A percentile compares a stretch with the other conserved stretches of the same genome.
Evolutionary conservation across 2,329 filamentous ascomycete species (phyloP).

Genomic region (Elsinoe batatas): DNA sequence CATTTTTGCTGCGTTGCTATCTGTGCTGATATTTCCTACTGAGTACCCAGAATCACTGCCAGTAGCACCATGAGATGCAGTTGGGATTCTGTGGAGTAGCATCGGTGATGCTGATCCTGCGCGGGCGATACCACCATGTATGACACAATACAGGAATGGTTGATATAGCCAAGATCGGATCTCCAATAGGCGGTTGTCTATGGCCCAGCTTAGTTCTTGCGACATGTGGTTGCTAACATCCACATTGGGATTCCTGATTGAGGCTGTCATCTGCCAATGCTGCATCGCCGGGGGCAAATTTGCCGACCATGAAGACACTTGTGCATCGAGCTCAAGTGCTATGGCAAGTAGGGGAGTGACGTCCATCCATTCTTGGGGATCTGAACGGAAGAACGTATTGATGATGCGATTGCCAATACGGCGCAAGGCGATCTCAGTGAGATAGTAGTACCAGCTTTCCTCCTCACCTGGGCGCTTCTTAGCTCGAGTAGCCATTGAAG

Average conservation of each 20-base stretch:
- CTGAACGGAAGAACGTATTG: constrained; percentile 25
- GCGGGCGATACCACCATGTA: constrained; percentile 17
- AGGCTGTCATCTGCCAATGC: constrained; percentile 15
- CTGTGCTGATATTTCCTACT: neutral
- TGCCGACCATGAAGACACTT: constrained; percentile 22
- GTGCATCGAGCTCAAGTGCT: constrained; percentile 24
- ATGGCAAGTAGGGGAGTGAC: constrained; percentile 21
- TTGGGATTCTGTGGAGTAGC: neutral
- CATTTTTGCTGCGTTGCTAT: neutral
- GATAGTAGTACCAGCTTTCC: constrained; percentile 37
- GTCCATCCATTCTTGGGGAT: constrained; percentile 19
- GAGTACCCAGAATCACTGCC: neutral
- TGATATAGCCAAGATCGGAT: constrained; percentile 25
- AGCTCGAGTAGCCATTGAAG: no score
- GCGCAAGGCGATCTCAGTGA: constrained; percentile 35
- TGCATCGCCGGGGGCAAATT: constrained; percentile 25
- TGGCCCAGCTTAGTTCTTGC: constrained; percentile 24
- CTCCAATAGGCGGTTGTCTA: constrained; percentile 23
- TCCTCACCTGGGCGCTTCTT: constrained; percentile 22
- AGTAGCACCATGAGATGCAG: neutral
- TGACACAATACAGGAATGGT: constrained; percentile 24
- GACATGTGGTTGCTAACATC: constrained; percentile 19
- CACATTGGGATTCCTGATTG: constrained; percentile 12
- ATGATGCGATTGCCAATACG: constrained; percentile 35
- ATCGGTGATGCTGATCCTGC: no score